Conservation (phyloP, 108 stramenopile genomes). For the Cyclotella baltica region DNA sequence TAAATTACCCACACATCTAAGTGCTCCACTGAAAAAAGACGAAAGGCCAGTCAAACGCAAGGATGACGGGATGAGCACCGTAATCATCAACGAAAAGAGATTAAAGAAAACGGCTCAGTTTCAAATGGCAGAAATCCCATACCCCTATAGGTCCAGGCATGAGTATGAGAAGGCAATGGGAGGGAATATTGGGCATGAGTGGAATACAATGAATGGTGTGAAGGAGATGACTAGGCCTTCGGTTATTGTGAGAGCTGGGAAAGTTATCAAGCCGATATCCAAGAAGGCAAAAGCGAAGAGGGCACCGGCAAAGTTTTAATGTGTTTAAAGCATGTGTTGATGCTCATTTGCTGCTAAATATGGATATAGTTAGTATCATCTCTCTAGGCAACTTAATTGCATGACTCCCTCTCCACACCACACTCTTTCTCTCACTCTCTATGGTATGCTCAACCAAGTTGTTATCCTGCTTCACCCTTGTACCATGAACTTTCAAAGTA, state of each 20-base stretch:
- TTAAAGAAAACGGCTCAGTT: conserved; percentile 88
- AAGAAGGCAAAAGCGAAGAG: conserved; percentile 70
- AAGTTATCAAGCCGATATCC: conserved; percentile 92
- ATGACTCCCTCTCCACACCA: too few relatives aligned
- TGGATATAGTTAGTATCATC: too few relatives aligned
- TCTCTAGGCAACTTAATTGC: too few relatives aligned
- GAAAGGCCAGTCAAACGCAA: conserved; percentile 59
- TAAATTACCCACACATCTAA: conserved; percentile 66
- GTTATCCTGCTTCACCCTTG: too few relatives aligned
- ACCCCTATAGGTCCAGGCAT: conserved; percentile 93
- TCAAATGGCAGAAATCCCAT: conserved; percentile 90
- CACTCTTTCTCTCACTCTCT: too few relatives aligned
- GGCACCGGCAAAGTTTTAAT: conserved; percentile 84
- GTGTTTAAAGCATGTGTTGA: not conserved
- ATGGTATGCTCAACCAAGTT: too few relatives aligned
- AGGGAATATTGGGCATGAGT: conserved; percentile 94
- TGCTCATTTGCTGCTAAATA: too few relatives aligned
- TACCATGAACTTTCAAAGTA: too few relatives aligned
- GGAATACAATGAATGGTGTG: conserved; percentile 90
- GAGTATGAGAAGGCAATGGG: conserved; percentile 96
- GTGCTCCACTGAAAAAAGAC: conserved; percentile 64
- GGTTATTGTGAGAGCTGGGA: conserved; percentile 89
- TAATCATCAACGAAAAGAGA: conserved; percentile 95
- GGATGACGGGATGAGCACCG: conserved; percentile 85
- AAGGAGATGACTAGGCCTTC: conserved; percentile 91